These are phyloP conservation scores for Suhomyces pyralidae DNA, from an alignment of 805 yeast genomes.

Conservation along the genomic window DNA sequence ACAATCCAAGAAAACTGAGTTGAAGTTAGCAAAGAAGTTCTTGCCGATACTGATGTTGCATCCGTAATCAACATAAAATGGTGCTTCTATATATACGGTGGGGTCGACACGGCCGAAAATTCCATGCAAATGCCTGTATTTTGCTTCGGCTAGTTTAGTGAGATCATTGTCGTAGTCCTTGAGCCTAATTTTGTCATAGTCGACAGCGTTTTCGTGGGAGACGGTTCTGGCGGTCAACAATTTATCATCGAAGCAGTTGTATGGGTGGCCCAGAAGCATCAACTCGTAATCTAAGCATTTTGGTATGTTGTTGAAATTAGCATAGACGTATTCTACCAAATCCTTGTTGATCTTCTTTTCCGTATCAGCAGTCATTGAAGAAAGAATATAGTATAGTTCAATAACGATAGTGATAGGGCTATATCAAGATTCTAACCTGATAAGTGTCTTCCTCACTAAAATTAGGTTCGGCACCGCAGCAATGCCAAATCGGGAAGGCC, in stretches of 20 bases:
- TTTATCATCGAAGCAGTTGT: constrained; percentile 32
- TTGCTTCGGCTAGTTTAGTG: constrained; percentile 30
- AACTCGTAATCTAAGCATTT: constrained; percentile 46
- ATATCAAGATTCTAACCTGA: neutral
- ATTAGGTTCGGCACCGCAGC: neutral
- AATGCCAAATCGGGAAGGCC: neutral
- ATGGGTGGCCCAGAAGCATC: constrained; percentile 54
- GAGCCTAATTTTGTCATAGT: constrained; percentile 32
- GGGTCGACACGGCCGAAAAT: constrained; percentile 51
- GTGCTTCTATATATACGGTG: constrained; percentile 50
- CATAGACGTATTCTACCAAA: constrained; percentile 33
- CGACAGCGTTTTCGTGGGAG: constrained; percentile 35
- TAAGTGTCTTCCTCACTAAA: neutral
- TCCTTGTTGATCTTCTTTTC: constrained; percentile 23
- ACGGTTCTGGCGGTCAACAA: constrained; percentile 26
- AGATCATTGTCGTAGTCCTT: constrained; percentile 28
- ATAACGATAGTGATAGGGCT: neutral
- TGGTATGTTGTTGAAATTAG: constrained; percentile 33
- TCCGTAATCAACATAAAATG: constrained; percentile 66
- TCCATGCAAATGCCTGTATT: constrained; percentile 31
- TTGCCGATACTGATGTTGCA: constrained; percentile 57
- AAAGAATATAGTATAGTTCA: neutral
- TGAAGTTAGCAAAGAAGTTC: constrained; percentile 59
- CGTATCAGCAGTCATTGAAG: neutral
- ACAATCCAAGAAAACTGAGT: constrained; percentile 53